Conservation (phyloP, 2,329 filamentous ascomycete genomes). For the Chaetoscypha palmicola region DNA sequence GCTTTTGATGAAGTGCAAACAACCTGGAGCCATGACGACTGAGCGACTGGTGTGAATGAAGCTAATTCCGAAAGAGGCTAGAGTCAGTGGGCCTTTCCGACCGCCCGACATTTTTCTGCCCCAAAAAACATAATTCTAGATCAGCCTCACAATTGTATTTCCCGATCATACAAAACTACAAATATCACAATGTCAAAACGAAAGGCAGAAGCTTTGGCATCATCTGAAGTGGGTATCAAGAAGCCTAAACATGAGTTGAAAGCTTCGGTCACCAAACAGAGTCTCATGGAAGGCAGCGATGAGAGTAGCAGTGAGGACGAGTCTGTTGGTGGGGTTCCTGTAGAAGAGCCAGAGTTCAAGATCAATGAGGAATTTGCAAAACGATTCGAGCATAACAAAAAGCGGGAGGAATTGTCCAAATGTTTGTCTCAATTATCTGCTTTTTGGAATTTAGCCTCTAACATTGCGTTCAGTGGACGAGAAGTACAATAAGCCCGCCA, state of each 20-base stretch:
- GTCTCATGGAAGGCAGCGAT: conserved; percentile 44
- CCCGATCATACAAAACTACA: too few relatives aligned
- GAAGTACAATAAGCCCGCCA: conserved; percentile 55
- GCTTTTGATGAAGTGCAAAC: conserved; percentile 3
- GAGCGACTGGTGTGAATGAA: too few relatives aligned
- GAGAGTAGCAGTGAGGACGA: conserved; percentile 30
- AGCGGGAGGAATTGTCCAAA: conserved; percentile 76
- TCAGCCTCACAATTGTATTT: too few relatives aligned
- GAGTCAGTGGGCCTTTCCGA: background rate
- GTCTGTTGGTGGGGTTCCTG: conserved; percentile 32
- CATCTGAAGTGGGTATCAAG: conserved; percentile 21
- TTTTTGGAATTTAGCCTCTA: conserved; percentile 22
- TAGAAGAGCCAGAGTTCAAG: conserved; percentile 48
- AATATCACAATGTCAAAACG: conserved; percentile 28
- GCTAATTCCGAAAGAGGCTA: background rate
- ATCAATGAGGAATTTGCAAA: conserved; percentile 87
- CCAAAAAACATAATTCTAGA: too few relatives aligned
- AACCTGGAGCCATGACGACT: background rate
- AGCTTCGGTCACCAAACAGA: conserved; percentile 14
- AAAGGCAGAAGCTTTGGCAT: conserved; percentile 27
- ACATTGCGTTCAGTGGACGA: conserved; percentile 62
- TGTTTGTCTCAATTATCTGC: conserved; percentile 39
- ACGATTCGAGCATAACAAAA: conserved; percentile 95
- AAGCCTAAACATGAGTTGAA: conserved; percentile 25
- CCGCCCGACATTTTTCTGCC: background rate